Evolutionary conservation across 257 asterid species (phyloP).

Genomic region (Capsicum pubescens): DNA sequence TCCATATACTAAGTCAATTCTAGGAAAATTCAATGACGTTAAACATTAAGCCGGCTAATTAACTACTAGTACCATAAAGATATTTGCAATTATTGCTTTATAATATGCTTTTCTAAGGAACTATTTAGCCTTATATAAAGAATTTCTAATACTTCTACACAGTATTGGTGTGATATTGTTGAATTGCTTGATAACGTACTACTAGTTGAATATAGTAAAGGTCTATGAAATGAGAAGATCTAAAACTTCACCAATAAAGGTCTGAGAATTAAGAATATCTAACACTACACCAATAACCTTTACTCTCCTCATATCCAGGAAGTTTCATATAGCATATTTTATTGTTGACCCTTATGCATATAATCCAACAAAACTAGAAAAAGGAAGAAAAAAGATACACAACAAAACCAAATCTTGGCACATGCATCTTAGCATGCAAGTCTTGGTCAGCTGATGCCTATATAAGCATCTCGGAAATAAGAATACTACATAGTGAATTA

Average conservation of each 20-base stretch:
- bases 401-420: background rate
- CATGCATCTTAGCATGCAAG: background rate
- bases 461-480: constrained; percentile 2
- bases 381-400: background rate
- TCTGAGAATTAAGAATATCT: background rate
- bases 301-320: constrained; percentile 1
- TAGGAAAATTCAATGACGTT: background rate
- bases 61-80: background rate
- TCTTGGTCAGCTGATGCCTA: background rate
- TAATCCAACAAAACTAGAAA: background rate
- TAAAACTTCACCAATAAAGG: background rate
- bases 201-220: background rate
- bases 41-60: background rate
- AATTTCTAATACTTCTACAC: background rate
- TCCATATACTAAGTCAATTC: background rate
- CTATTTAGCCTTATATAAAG: background rate
- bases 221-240: background rate
- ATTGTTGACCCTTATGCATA: background rate
- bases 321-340: background rate
- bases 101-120: too few species aligned
- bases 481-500: background rate
- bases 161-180: background rate
- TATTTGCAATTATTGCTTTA: background rate
- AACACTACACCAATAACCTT: background rate
- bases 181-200: background rate